A percentile compares a stretch with the other conserved stretches of the same genome.
phyloP scores from a whole-genome alignment of 371 early-diverging fungal species.

The Mortierella sp. region DNA sequence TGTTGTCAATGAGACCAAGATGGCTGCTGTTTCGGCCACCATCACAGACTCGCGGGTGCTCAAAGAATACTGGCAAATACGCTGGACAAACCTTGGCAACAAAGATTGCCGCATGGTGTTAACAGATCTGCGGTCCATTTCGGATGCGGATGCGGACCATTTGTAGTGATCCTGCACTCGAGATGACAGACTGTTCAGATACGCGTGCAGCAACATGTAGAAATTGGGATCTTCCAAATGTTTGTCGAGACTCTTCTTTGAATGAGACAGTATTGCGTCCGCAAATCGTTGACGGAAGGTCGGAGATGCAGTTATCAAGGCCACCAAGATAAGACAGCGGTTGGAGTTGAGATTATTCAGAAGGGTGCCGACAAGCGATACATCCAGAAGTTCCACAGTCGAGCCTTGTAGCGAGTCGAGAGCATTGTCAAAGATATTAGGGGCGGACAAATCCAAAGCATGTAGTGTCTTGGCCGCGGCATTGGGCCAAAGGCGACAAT shows the following conservation, averaged over 20 bases:
- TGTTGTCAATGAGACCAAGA: conserved; percentile 30
- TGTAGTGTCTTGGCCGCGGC: conserved; percentile 25
- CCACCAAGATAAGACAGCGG: conserved; percentile 39
- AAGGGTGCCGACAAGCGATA: conserved; percentile 42
- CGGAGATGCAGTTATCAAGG: conserved; percentile 30
- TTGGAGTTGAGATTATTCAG: conserved; percentile 20
- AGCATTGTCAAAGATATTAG: conserved; percentile 39
- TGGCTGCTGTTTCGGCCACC: conserved; percentile 25
- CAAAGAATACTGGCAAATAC: conserved; percentile 7
- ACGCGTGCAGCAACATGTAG: conserved; percentile 31
- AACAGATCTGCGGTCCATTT: conserved; percentile 21
- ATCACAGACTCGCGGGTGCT: conserved; percentile 16
- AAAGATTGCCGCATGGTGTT: conserved; percentile 12
- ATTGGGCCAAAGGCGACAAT: conserved; percentile 42
- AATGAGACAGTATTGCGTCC: background rate
- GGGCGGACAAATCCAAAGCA: conserved; percentile 25
- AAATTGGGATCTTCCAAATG: conserved; percentile 19
- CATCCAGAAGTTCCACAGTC: conserved; percentile 17
- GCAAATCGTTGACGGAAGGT: conserved; percentile 35
- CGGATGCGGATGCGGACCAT: conserved; percentile 32
- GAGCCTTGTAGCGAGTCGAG: conserved; percentile 23
- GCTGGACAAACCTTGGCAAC: conserved; percentile 23
- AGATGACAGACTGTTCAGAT: conserved; percentile 22
- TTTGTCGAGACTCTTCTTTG: conserved; percentile 7
- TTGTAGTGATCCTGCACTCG: conserved; percentile 1